Conservation (phyloP, 148 eudicot species). For the Rhododendron mucronatum region DNA sequence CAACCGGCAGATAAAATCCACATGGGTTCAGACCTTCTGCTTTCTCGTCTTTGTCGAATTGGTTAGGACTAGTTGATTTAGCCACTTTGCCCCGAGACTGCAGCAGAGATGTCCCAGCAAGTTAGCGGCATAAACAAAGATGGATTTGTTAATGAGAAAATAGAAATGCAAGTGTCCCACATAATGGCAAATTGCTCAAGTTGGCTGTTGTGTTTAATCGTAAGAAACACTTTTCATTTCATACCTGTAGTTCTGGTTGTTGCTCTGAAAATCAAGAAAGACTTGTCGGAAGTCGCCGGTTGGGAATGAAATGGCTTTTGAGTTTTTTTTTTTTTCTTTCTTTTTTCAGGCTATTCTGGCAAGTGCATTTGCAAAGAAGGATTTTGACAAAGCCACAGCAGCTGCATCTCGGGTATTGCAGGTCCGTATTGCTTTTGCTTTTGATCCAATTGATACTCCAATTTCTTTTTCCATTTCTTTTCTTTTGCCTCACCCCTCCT, state of each 20-base stretch:
- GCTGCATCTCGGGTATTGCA: conserved; percentile 44
- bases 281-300: too few species aligned
- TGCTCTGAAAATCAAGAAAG: too few species aligned
- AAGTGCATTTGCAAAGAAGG: conserved; percentile 40
- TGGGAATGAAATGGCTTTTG: background rate
- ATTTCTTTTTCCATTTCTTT: background rate
- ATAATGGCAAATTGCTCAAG: background rate
- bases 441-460: background rate
- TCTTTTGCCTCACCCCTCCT: background rate
- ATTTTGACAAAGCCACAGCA: conserved; percentile 29
- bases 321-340: too few species aligned
- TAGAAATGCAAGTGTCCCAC: background rate
- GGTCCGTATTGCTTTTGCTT: conserved; percentile 13
- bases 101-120: background rate
- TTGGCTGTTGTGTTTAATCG: background rate
- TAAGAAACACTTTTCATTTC: too few species aligned
- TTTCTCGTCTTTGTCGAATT: background rate
- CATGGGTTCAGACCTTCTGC: background rate
- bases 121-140: background rate
- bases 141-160: too few species aligned
- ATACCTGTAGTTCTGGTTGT: too few species aligned
- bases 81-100: background rate
- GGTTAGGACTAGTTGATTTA: background rate
- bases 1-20: background rate
- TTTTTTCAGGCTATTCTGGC: conserved; percentile 39